These are phyloP conservation scores for Ceratocystis cubensis DNA, from an alignment of 2,329 filamentous ascomycete genomes.

Conservation along the genomic window DNA sequence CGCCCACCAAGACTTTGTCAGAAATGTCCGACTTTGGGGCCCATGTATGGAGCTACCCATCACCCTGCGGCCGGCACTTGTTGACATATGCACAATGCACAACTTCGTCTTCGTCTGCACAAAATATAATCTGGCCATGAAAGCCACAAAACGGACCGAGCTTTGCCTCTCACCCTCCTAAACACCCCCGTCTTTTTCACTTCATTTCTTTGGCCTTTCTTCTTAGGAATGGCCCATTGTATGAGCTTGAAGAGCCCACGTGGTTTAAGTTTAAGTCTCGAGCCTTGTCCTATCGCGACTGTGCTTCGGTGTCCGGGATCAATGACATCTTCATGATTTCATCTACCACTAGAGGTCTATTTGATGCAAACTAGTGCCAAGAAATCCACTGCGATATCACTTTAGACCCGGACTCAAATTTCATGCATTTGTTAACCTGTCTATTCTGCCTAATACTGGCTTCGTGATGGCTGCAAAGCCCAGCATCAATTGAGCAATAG, in stretches of 20 bases:
- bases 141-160: neutral
- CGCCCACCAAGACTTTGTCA: no score
- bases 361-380: neutral
- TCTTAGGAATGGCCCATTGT: neutral
- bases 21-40: no score
- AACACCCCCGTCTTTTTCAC: neutral
- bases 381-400: no score
- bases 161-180: neutral
- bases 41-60: neutral
- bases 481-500: no score
- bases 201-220: neutral
- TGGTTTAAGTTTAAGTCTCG: neutral
- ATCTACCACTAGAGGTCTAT: neutral
- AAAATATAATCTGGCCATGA: neutral
- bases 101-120: neutral
- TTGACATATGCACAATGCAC: conserved; percentile 3
- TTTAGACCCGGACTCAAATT: neutral
- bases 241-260: conserved; percentile 3
- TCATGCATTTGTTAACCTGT: neutral
- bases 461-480: no score
- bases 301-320: neutral
- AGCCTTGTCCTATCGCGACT: neutral
- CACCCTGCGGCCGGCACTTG: neutral
- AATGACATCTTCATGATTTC: neutral
- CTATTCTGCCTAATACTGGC: no score